Percentiles rank a stretch among this genome's conserved stretches.
These are phyloP conservation scores for Lentinula lateritia DNA, from an alignment of 768 basidiomycete genomes.

Conservation along the genomic window DNA sequence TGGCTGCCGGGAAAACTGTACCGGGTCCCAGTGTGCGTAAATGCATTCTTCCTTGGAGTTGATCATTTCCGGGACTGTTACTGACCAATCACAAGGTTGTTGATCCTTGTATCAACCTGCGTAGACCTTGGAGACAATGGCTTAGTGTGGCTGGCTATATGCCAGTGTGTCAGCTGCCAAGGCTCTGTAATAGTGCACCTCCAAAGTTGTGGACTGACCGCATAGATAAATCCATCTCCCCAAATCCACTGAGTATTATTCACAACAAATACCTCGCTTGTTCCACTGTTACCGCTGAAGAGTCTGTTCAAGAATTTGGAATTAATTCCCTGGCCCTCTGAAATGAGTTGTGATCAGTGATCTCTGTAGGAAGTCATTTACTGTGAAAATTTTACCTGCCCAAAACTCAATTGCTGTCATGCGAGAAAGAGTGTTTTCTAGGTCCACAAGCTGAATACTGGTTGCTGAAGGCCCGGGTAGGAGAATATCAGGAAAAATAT, in stretches of 20 bases:
- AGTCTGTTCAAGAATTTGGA: not conserved
- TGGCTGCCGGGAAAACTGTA: too few species aligned
- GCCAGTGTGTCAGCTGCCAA: too few species aligned
- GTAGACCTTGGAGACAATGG: too few species aligned
- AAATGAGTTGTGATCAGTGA: not conserved
- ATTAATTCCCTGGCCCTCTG: not conserved
- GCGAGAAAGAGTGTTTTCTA: slow-evolving; percentile 3
- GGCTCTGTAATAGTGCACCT: too few species aligned
- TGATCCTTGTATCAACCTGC: too few species aligned
- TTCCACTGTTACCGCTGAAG: not conserved
- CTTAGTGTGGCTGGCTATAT: too few species aligned
- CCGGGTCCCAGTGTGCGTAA: too few species aligned
- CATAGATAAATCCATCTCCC: not conserved
- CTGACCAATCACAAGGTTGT: too few species aligned
- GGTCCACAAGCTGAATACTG: not conserved
- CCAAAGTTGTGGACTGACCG: not conserved
- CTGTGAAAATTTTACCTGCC: not conserved
- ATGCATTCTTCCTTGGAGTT: too few species aligned
- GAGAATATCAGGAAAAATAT: not conserved
- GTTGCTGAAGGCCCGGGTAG: not conserved
- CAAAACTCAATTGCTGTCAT: slow-evolving; percentile 5
- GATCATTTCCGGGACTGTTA: too few species aligned
- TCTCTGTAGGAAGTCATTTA: not conserved
- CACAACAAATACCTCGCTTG: not conserved
- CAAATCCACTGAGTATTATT: not conserved